Evolutionary conservation across 2,329 filamentous ascomycete genomes (phyloP).

Genomic region (Botrytis sinoallii): DNA sequence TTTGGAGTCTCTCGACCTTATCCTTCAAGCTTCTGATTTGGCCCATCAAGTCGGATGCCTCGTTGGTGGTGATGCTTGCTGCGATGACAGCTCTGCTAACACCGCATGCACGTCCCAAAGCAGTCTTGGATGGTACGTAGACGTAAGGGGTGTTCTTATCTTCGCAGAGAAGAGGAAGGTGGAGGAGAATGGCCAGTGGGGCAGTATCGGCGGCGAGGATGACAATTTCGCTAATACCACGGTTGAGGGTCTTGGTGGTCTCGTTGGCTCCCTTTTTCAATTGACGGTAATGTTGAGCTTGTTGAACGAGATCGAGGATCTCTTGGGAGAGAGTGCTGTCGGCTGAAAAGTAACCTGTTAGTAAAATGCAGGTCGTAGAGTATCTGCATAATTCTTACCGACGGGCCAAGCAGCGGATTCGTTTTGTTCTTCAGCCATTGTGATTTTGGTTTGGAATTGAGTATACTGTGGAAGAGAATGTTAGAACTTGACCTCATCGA

Average conservation of each 20-base stretch:
- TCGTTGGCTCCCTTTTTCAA: conserved; percentile 89
- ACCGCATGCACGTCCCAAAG: conserved; percentile 84
- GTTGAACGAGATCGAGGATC: conserved; percentile 75
- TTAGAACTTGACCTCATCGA: neutral
- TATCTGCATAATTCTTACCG: conserved; percentile 15
- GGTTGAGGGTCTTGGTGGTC: conserved; percentile 83
- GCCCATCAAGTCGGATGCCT: conserved; percentile 79
- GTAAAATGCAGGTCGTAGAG: conserved; percentile 46
- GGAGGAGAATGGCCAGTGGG: conserved; percentile 82
- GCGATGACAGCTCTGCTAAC: conserved; percentile 86
- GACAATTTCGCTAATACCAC: conserved; percentile 85
- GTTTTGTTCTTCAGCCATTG: conserved; percentile 39
- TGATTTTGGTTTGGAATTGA: conserved; percentile 20
- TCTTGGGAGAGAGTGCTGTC: conserved; percentile 74
- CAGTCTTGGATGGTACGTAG: conserved; percentile 74
- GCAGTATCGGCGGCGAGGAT: conserved; percentile 85
- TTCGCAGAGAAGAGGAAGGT: conserved; percentile 85
- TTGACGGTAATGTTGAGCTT: conserved; percentile 59
- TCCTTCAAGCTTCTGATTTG: conserved; percentile 89
- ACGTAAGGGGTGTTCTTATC: conserved; percentile 75
- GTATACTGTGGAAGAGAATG: conserved; percentile 8
- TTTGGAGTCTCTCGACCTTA: conserved; percentile 93
- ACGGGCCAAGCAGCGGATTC: conserved; percentile 34
- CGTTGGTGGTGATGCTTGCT: conserved; percentile 85
- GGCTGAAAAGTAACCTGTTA: conserved; percentile 56